Percentiles rank a stretch among this genome's conserved stretches.
Conservation (phyloP, 2,329 filamentous ascomycete species). For the Penicillium capsulatum region DNA sequence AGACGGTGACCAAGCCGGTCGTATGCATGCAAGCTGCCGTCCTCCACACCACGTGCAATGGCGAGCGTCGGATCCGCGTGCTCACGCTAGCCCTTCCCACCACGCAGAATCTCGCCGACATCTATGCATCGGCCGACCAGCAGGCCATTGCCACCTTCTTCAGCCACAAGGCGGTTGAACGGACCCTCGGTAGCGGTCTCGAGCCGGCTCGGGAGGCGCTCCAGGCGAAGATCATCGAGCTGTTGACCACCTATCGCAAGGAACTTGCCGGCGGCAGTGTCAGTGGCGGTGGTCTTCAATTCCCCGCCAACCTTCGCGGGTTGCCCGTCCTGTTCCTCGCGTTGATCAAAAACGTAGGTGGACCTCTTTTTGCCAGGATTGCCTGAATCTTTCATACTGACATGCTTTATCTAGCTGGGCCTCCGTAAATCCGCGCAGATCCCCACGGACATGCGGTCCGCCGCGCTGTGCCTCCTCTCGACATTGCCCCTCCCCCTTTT, state of each 20-base stretch:
- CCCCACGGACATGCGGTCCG: slow-evolving; percentile 86
- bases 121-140: slow-evolving; percentile 94
- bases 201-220: slow-evolving; percentile 88
- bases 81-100: slow-evolving; percentile 91
- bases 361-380: slow-evolving; percentile 14
- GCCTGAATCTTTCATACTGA: slow-evolving; percentile 20
- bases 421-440: slow-evolving; percentile 91
- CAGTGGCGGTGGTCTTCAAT: slow-evolving; percentile 84
- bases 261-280: slow-evolving; percentile 94
- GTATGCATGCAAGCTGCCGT: slow-evolving; percentile 93
- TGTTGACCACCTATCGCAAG: slow-evolving; percentile 93
- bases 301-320: slow-evolving; percentile 85
- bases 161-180: slow-evolving; percentile 95
- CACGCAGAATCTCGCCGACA: slow-evolving; percentile 80
- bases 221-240: slow-evolving; percentile 85
- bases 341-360: slow-evolving; percentile 83
- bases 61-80: slow-evolving; percentile 89
- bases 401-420: slow-evolving; percentile 52
- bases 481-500: slow-evolving; percentile 85
- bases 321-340: slow-evolving; percentile 88
- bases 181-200: slow-evolving; percentile 76
- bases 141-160: slow-evolving; percentile 90
- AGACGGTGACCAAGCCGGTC: slow-evolving; percentile 84
- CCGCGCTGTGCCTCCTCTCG: slow-evolving; percentile 87
- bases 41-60: slow-evolving; percentile 95